A percentile compares a stretch with the other conserved stretches of the same genome.
These are phyloP conservation scores for Leonotis leonurus DNA, from an alignment of 257 asterid genomes.

Conservation along the genomic window DNA sequence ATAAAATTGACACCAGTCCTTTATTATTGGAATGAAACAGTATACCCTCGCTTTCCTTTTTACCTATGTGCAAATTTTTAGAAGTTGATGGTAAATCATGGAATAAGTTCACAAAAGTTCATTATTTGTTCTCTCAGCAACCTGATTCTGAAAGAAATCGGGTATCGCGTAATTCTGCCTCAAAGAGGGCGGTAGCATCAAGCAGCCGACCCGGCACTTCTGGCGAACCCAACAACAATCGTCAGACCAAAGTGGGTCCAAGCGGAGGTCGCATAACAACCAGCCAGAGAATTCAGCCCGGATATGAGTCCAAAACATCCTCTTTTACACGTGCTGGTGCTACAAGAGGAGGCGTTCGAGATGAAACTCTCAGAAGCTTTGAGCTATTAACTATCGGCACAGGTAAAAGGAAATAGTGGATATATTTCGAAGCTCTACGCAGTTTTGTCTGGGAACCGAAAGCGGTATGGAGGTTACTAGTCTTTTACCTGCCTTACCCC, in stretches of 20 bases:
- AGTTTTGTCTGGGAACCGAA: neutral
- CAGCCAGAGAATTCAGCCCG: slow-evolving; percentile 51
- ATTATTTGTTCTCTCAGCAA: slow-evolving; percentile 35
- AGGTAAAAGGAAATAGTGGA: slow-evolving; percentile 54
- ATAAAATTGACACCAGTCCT: no score
- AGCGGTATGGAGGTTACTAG: neutral
- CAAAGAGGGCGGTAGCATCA: slow-evolving; percentile 55
- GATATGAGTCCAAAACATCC: slow-evolving; percentile 61
- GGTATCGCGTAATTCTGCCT: slow-evolving; percentile 46
- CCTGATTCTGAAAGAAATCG: slow-evolving; percentile 55
- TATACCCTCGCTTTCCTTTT: neutral
- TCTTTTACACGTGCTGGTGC: slow-evolving; percentile 50
- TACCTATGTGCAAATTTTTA: neutral
- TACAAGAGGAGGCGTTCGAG: slow-evolving; percentile 60
- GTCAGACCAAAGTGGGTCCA: slow-evolving; percentile 43
- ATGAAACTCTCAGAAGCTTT: slow-evolving; percentile 70
- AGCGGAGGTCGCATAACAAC: slow-evolving; percentile 48
- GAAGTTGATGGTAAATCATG: neutral
- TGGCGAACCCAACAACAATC: slow-evolving; percentile 56
- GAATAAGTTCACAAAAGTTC: neutral
- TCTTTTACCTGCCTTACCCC: neutral
- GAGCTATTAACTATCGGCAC: slow-evolving; percentile 75
- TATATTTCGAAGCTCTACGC: neutral
- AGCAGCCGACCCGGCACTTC: slow-evolving; percentile 74
- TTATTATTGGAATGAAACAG: no score